phyloP scores from a whole-genome alignment of 2,329 filamentous ascomycete species.

The Pseudonectria foliicola region DNA sequence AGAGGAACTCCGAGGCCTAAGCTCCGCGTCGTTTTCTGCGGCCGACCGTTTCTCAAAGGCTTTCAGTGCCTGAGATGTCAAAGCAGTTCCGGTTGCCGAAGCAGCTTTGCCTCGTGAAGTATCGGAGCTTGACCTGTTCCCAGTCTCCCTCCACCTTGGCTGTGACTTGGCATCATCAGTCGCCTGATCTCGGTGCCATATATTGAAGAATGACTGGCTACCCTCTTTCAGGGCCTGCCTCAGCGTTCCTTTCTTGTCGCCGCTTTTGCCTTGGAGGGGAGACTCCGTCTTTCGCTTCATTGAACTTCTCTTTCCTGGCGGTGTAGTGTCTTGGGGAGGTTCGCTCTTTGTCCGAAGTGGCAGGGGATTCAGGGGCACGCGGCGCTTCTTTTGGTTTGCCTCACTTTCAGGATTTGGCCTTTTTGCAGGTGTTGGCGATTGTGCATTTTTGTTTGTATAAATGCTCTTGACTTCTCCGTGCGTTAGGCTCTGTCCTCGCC shows the following conservation, averaged over 20 bases:
- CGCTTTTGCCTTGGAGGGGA: slow-evolving; percentile 4
- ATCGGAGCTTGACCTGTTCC: slow-evolving; percentile 3
- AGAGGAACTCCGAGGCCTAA: slow-evolving; percentile 34
- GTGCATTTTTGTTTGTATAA: neutral
- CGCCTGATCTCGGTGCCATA: slow-evolving; percentile 42
- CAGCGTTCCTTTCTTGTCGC: slow-evolving; percentile 40
- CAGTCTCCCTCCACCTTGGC: slow-evolving; percentile 18
- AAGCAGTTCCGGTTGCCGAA: no score
- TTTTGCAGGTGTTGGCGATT: slow-evolving; percentile 6
- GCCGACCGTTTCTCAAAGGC: neutral
- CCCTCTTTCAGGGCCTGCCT: slow-evolving; percentile 47
- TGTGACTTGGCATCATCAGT: slow-evolving; percentile 18
- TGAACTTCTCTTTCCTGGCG: slow-evolving; percentile 6
- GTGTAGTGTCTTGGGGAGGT: slow-evolving; percentile 10
- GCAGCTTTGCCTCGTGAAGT: neutral
- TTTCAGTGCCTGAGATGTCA: no score
- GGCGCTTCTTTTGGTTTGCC: slow-evolving; percentile 18
- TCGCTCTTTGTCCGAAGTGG: slow-evolving; percentile 24
- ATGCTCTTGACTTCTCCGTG: no score
- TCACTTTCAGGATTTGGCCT: slow-evolving; percentile 11
- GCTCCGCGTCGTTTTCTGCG: slow-evolving; percentile 17
- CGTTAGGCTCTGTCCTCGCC: no score
- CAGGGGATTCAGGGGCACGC: slow-evolving; percentile 9
- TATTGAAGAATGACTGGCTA: slow-evolving; percentile 37
- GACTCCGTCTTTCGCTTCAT: slow-evolving; percentile 19